These are phyloP conservation scores for Penicillium sp. DNA, from an alignment of 2,329 filamentous ascomycete genomes.

Conservation along the genomic window DNA sequence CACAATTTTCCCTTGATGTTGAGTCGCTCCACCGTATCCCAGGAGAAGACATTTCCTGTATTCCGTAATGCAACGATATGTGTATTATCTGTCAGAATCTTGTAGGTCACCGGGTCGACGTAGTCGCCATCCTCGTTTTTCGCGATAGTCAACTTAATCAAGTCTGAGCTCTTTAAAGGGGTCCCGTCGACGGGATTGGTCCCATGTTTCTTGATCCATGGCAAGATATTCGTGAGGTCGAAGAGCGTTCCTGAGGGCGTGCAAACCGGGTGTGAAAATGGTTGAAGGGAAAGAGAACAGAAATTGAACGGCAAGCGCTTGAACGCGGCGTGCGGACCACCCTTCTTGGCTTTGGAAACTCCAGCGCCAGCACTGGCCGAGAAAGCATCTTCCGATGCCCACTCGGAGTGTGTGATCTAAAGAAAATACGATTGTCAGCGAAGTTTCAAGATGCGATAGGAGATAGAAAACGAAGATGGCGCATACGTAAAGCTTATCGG, in stretches of 20 bases:
- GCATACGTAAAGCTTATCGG: slow-evolving; percentile 51
- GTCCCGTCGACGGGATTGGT: slow-evolving; percentile 88
- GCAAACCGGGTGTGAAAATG: slow-evolving; percentile 92
- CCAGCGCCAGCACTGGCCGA: slow-evolving; percentile 74
- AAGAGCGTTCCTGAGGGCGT: slow-evolving; percentile 85
- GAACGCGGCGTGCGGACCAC: slow-evolving; percentile 63
- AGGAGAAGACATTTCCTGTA: slow-evolving; percentile 93
- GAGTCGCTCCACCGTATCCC: slow-evolving; percentile 90
- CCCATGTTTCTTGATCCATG: slow-evolving; percentile 90
- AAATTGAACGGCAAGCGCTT: slow-evolving; percentile 95
- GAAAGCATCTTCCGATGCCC: slow-evolving; percentile 87
- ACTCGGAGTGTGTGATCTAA: slow-evolving; percentile 94
- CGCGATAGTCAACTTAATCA: slow-evolving; percentile 87
- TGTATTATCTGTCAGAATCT: slow-evolving; percentile 96
- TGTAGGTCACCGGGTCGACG: slow-evolving; percentile 95
- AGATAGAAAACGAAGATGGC: background rate
- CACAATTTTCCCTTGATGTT: slow-evolving; percentile 98
- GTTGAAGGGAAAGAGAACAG: slow-evolving; percentile 92
- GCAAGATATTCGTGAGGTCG: slow-evolving; percentile 88
- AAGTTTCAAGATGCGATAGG: slow-evolving; percentile 13
- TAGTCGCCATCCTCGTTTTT: slow-evolving; percentile 90
- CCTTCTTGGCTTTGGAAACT: slow-evolving; percentile 53
- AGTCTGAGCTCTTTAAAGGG: slow-evolving; percentile 72
- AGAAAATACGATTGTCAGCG: slow-evolving; percentile 16
- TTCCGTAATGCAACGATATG: slow-evolving; percentile 85